Conservation (phyloP, 2,329 filamentous ascomycete genomes). For the Apiospora rasikravindrae region DNA sequence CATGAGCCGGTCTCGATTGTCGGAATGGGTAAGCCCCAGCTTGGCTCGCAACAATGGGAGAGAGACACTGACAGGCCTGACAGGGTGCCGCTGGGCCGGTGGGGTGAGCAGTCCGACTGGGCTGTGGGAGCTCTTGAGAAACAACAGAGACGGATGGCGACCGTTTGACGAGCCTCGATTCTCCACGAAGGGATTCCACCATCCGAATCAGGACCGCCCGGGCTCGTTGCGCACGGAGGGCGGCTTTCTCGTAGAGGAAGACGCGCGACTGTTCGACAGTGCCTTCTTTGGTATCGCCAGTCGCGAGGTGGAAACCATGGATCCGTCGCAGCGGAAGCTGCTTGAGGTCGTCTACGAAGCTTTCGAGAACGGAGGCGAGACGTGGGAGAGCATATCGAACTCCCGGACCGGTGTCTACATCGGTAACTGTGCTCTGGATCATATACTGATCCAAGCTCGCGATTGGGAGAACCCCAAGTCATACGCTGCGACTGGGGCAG, state of each 20-base stretch:
- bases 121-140: slow-evolving; percentile 31
- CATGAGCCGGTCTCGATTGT: slow-evolving; percentile 19
- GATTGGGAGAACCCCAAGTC: slow-evolving; percentile 33
- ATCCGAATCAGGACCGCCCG: slow-evolving; percentile 22
- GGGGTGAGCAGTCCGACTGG: slow-evolving; percentile 23
- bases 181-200: slow-evolving; percentile 30
- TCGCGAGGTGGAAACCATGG: slow-evolving; percentile 36
- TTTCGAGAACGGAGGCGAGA: slow-evolving; percentile 28
- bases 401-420: slow-evolving; percentile 31
- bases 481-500: slow-evolving; percentile 36
- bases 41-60: neutral
- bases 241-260: slow-evolving; percentile 38
- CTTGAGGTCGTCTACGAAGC: slow-evolving; percentile 44
- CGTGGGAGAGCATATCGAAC: slow-evolving; percentile 24
- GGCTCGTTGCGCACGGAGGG: slow-evolving; percentile 26
- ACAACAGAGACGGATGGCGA: slow-evolving; percentile 27
- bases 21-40: slow-evolving; percentile 9
- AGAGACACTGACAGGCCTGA: slow-evolving; percentile 2
- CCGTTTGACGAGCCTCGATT: slow-evolving; percentile 26
- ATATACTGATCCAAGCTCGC: slow-evolving; percentile 23
- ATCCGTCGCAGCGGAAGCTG: slow-evolving; percentile 39
- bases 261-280: slow-evolving; percentile 34
- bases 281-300: slow-evolving; percentile 38
- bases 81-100: slow-evolving; percentile 32
- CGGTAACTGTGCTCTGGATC: slow-evolving; percentile 34